A percentile compares a stretch with the other conserved stretches of the same genome.
Conservation (phyloP, 257 asterid species). For the Eucommia ulmoides region DNA sequence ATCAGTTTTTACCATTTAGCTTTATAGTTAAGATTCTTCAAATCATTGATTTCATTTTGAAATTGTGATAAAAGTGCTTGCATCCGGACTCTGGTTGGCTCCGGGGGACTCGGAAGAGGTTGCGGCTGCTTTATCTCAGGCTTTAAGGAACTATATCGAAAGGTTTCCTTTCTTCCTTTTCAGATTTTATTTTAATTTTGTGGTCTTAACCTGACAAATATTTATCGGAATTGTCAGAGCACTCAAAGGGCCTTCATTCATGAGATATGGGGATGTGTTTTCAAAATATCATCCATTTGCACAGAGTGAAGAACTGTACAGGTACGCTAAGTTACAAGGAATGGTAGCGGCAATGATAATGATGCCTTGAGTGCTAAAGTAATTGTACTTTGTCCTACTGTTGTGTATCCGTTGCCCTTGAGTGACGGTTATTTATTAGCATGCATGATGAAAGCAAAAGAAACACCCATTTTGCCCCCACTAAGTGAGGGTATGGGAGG, state of each 20-base stretch:
- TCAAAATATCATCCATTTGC: conserved; percentile 72
- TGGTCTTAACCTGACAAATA: neutral
- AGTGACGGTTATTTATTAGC: too few relatives aligned
- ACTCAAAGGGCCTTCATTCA: conserved; percentile 71
- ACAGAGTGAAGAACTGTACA: conserved; percentile 75
- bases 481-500: too few relatives aligned
- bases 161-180: conserved; percentile 33
- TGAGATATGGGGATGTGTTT: conserved; percentile 89
- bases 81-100: conserved; percentile 97
- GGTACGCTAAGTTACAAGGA: conserved; percentile 31
- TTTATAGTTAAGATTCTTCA: too few relatives aligned
- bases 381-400: too few relatives aligned
- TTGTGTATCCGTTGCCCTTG: too few relatives aligned
- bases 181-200: neutral
- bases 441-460: too few relatives aligned
- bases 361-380: too few relatives aligned
- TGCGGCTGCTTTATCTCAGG: conserved; percentile 92
- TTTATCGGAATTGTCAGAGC: conserved; percentile 47
- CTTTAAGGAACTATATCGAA: conserved; percentile 79
- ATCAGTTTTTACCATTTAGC: neutral
- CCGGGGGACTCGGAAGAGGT: conserved; percentile 99
- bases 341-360: conserved; percentile 1
- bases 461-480: too few relatives aligned
- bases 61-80: conserved; percentile 42
- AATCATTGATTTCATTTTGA: too few relatives aligned